Evolutionary conservation across 2,329 filamentous ascomycete genomes (phyloP), one percentile per base, ranked within the genome.

Genomic region (Penicillium occitanis): DNA sequence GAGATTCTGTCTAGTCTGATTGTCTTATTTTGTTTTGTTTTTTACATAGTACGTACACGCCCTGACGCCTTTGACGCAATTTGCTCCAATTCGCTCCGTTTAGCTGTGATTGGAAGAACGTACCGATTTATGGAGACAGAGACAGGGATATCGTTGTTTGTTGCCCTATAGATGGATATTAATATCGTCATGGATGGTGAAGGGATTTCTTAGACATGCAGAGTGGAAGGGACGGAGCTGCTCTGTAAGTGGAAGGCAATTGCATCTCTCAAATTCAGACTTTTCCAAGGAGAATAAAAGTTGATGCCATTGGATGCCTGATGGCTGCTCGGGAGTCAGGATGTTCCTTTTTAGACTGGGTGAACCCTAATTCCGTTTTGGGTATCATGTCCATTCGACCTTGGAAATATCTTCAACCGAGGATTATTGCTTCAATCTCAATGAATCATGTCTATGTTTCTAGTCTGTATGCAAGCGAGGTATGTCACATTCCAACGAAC

Each of bases 161-260:
- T 40, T 25, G 53, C 53, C 53, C 19, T 57, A 57, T 57, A 57
- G 40, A 57, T 57, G 53, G 53, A 25, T 22, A 57, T 37, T 57
- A 57, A 57, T 57, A 57, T 57, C 33, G 33, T 25, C 53, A 57
- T 57, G 53, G 53, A 13, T 48, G n/a, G n/a, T 48, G 19, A 22
- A 48, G 46, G 19, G 46, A 57, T 37, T 53, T 55, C 22, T 28
- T 28, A 28, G 30, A 35, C 28, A 13, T 55, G n/a, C 30, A 19
- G 5, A 19, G 30, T 17, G 17, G 3, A 19, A 17, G 5, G 42
- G 42, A 42, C 51, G 51, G 51, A 33, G 28, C 4, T 37, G 13
- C 5, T 37, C n/a, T 55, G 30, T 55, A 55, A 55, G 17, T 35
- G 17, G 51, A 35, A 55, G 50, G 50, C n/a, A 35, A 7, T 25